phyloP scores from a whole-genome alignment of 2,329 filamentous ascomycete genomes.

The Neonectria ditissima region DNA sequence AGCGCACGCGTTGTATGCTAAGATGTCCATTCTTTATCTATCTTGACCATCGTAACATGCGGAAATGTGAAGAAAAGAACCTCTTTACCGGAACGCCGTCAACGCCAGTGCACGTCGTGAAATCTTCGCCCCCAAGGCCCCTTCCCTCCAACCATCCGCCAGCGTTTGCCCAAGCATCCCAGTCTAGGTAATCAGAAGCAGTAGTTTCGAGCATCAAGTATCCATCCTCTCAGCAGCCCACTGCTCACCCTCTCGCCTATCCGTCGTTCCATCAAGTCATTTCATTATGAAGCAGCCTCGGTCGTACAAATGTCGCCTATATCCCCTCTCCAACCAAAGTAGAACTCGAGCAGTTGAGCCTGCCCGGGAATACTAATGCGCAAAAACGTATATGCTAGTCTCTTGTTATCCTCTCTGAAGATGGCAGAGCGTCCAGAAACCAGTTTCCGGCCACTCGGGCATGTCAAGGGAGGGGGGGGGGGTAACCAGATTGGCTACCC shows the following conservation, averaged over 20 bases:
- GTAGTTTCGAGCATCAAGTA: conserved; percentile 17
- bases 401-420: conserved; percentile 3
- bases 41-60: conserved; percentile 18
- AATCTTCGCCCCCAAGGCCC: conserved; percentile 16
- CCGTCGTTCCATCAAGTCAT: conserved; percentile 36
- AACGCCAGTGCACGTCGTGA: conserved; percentile 38
- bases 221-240: conserved; percentile 34
- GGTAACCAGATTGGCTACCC: neutral
- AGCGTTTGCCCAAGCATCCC: conserved; percentile 36
- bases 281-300: conserved; percentile 32
- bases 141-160: conserved; percentile 34
- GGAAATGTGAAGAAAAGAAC: conserved; percentile 1
- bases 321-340: conserved; percentile 10
- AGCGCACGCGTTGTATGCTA: neutral
- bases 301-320: conserved; percentile 29
- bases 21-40: conserved; percentile 34
- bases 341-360: conserved; percentile 11
- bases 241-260: conserved; percentile 35
- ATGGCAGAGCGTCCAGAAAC: neutral
- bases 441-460: neutral
- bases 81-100: conserved; percentile 39
- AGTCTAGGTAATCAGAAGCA: conserved; percentile 39
- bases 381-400: neutral
- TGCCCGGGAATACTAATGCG: neutral
- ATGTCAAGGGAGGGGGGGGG: neutral